phyloP scores from a whole-genome alignment of 2,329 filamentous ascomycete genomes.

The Colletotrichum caudatum region DNA sequence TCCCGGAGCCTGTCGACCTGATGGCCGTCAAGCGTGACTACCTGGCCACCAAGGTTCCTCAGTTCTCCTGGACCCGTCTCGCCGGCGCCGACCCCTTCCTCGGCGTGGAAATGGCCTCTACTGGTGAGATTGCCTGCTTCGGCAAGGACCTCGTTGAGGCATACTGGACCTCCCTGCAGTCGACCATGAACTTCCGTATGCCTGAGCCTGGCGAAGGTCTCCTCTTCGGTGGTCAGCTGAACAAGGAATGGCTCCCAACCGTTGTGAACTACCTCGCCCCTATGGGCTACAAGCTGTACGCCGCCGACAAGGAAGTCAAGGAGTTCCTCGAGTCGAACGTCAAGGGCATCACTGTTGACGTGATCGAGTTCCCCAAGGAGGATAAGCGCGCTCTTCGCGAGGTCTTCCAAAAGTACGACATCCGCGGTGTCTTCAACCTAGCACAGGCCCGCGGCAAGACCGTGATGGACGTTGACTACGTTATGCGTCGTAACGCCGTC shows the following conservation, averaged over 20 bases:
- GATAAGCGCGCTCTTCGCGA: conserved; percentile 95
- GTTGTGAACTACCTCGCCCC: conserved; percentile 90
- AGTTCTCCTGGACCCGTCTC: conserved; percentile 99
- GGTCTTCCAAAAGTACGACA: conserved; percentile 97
- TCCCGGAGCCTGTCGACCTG: conserved; percentile 86
- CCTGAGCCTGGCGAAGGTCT: conserved; percentile 95
- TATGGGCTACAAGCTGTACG: conserved; percentile 94
- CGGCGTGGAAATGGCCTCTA: conserved; percentile 96
- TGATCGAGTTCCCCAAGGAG: conserved; percentile 96
- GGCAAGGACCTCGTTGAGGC: conserved; percentile 95
- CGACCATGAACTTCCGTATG: conserved; percentile 99
- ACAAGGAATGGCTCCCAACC: conserved; percentile 76
- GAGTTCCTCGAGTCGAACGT: conserved; percentile 79
- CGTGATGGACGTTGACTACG: conserved; percentile 91
- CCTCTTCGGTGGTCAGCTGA: conserved; percentile 88
- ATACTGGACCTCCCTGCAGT: conserved; percentile 97
- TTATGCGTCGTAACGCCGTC: conserved; percentile 97
- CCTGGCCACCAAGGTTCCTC: conserved; percentile 95
- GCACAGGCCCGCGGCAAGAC: conserved; percentile 86
- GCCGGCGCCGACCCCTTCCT: conserved; percentile 97
- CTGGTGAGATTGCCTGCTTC: conserved; percentile 99
- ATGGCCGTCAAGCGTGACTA: conserved; percentile 94
- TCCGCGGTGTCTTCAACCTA: conserved; percentile 95
- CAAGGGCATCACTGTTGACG: conserved; percentile 80
- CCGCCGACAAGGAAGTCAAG: conserved; percentile 86